phyloP scores from a whole-genome alignment of 768 basidiomycete species.

The Mycena metata region DNA sequence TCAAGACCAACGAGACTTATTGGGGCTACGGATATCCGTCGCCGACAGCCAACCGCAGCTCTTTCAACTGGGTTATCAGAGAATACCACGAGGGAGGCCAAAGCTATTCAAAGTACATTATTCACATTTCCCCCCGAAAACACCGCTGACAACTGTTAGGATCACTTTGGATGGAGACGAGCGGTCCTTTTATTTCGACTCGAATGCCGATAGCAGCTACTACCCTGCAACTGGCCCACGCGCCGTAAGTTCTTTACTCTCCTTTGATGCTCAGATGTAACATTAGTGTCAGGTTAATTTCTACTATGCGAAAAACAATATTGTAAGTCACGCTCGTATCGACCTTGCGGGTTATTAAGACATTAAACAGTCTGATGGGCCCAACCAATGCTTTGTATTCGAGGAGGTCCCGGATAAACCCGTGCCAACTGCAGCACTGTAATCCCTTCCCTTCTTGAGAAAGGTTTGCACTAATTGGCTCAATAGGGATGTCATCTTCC shows the following conservation, averaged over 20 bases:
- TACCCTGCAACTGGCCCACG: too few relatives aligned
- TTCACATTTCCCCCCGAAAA: too few relatives aligned
- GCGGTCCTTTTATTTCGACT: too few relatives aligned
- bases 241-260: too few relatives aligned
- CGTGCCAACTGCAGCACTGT: neutral
- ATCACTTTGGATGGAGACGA: too few relatives aligned
- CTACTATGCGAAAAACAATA: neutral
- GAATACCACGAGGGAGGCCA: too few relatives aligned
- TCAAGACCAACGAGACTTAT: neutral
- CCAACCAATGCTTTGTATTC: neutral
- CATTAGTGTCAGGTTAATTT: too few relatives aligned
- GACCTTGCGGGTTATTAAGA: neutral
- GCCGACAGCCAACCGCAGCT: neutral
- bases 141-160: too few relatives aligned
- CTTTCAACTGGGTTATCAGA: neutral
- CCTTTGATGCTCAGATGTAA: too few relatives aligned
- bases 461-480: neutral
- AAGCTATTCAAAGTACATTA: too few relatives aligned
- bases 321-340: neutral
- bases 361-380: neutral
- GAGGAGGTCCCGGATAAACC: neutral
- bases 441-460: neutral
- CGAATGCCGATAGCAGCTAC: too few relatives aligned
- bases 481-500: conserved; percentile 60
- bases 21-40: neutral